Percentiles rank a stretch among this genome's conserved stretches.
These are phyloP conservation scores for Coemansia sp. DNA, from an alignment of 192 early-diverging fungal genomes.

Conservation along the genomic window DNA sequence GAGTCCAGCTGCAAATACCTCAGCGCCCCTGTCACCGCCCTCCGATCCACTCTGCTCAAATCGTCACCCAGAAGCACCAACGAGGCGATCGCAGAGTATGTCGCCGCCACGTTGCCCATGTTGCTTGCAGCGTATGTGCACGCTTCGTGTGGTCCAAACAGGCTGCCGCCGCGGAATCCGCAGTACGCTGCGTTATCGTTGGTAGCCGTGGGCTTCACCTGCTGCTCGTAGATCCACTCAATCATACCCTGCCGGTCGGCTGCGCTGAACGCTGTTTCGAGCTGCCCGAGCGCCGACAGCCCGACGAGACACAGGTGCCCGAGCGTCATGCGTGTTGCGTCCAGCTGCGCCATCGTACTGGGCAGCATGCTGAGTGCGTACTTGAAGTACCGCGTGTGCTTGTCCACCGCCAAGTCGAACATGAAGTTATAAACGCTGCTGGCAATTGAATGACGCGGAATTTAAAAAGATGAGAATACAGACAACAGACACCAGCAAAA, in stretches of 20 bases:
- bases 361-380: constrained; percentile 70
- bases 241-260: constrained; percentile 67
- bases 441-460: too few species aligned
- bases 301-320: constrained; percentile 79
- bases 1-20: constrained; percentile 65
- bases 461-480: too few species aligned
- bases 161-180: constrained; percentile 56
- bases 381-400: constrained; percentile 73
- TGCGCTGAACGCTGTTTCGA: constrained; percentile 56
- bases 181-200: constrained; percentile 24
- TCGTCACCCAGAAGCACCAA: constrained; percentile 89
- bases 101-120: constrained; percentile 69
- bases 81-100: constrained; percentile 83
- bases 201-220: constrained; percentile 54
- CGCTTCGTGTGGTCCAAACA: constrained; percentile 39
- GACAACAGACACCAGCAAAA: too few species aligned
- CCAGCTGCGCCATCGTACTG: constrained; percentile 61
- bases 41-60: constrained; percentile 73
- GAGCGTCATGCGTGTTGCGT: constrained; percentile 85
- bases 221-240: constrained; percentile 97
- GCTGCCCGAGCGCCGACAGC: constrained; percentile 72
- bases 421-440: constrained; percentile 5
- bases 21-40: constrained; percentile 62
- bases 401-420: constrained; percentile 47
- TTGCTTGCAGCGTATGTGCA: constrained; percentile 32